These are phyloP conservation scores for Mariannaea elegans DNA, from an alignment of 2,329 filamentous ascomycete species.

Conservation along the genomic window DNA sequence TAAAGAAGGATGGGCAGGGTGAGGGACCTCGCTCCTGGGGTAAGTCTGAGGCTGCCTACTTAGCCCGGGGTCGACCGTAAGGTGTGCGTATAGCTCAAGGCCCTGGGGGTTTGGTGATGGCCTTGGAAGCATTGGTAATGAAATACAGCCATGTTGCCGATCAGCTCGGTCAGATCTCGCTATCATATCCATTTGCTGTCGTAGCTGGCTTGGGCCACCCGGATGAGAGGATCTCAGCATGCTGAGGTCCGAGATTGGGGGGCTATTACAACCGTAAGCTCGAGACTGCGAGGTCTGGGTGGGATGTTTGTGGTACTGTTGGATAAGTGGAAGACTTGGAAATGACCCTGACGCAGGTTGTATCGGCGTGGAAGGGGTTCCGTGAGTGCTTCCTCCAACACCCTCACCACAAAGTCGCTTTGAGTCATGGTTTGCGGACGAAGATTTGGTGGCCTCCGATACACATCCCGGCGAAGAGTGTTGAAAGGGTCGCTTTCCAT, in stretches of 20 bases:
- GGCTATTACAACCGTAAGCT: neutral
- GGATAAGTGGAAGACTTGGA: neutral
- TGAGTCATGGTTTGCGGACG: neutral
- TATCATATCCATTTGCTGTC: constrained; percentile 6
- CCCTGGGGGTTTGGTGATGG: neutral
- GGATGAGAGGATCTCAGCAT: constrained; percentile 11
- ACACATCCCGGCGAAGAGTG: neutral
- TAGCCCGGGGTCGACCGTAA: neutral
- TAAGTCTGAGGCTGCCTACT: neutral
- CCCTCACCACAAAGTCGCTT: neutral
- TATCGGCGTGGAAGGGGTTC: neutral
- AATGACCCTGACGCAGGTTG: neutral
- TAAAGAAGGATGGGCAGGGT: neutral
- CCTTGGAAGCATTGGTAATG: neutral
- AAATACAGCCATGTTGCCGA: neutral
- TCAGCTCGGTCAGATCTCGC: neutral
- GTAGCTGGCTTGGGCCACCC: constrained; percentile 2
- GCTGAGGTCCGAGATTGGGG: neutral
- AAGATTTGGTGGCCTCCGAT: neutral
- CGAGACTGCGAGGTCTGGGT: neutral
- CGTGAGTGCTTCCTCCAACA: neutral
- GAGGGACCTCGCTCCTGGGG: neutral
- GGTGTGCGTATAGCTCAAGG: constrained; percentile 11
- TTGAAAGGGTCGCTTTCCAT: neutral
- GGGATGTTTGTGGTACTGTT: neutral